Percentiles rank a stretch among this genome's conserved stretches.
These are phyloP conservation scores for Leccinum arenicola DNA, from an alignment of 768 basidiomycete species.

Conservation along the genomic window DNA sequence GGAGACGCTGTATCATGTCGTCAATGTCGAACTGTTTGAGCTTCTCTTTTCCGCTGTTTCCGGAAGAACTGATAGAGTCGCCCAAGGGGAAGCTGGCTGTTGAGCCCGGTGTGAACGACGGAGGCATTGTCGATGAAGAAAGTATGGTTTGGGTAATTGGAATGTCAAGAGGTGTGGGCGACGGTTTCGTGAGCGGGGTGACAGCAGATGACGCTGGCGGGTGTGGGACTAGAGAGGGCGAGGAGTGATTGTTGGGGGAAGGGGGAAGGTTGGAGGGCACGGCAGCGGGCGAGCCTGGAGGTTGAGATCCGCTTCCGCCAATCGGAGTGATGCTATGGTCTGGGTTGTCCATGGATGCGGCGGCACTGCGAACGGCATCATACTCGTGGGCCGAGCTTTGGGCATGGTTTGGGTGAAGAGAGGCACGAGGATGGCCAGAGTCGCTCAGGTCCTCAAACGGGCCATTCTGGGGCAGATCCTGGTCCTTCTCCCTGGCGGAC, in stretches of 20 bases:
- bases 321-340: slow-evolving; percentile 33
- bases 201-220: slow-evolving; percentile 10
- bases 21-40: slow-evolving; percentile 84
- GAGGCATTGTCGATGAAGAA: slow-evolving; percentile 55
- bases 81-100: slow-evolving; percentile 37
- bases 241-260: slow-evolving; percentile 37
- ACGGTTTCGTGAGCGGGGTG: slow-evolving; percentile 35
- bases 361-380: slow-evolving; percentile 31
- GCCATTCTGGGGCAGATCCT: slow-evolving; percentile 44
- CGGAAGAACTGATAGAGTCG: slow-evolving; percentile 36
- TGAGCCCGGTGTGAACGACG: slow-evolving; percentile 51
- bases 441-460: slow-evolving; percentile 39
- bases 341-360: slow-evolving; percentile 32
- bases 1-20: slow-evolving; percentile 94
- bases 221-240: slow-evolving; percentile 37
- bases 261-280: slow-evolving; percentile 39
- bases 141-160: slow-evolving; percentile 84
- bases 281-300: slow-evolving; percentile 27
- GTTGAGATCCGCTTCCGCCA: slow-evolving; percentile 41
- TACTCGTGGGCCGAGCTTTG: slow-evolving; percentile 40
- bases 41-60: slow-evolving; percentile 50
- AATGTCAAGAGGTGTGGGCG: slow-evolving; percentile 66
- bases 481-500: slow-evolving; percentile 66
- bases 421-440: slow-evolving; percentile 40
- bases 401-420: slow-evolving; percentile 38